A percentile compares a stretch with the other conserved stretches of the same genome.
Conservation (phyloP, 2,329 filamentous ascomycete species). For the Mycosphaerella sp. region DNA sequence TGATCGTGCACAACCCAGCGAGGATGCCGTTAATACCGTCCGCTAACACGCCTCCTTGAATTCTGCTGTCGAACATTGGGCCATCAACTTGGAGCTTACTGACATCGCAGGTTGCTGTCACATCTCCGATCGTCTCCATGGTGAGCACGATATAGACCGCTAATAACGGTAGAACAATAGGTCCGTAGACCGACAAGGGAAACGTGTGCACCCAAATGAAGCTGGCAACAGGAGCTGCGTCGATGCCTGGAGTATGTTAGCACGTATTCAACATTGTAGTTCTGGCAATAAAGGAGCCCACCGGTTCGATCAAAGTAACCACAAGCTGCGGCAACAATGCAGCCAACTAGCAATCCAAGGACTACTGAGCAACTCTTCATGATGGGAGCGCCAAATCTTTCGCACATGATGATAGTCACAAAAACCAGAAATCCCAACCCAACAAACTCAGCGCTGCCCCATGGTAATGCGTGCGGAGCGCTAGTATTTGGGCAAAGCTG, state of each 20-base stretch:
- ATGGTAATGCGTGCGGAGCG: constrained; percentile 65
- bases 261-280: constrained; percentile 32
- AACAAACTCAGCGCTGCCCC: constrained; percentile 73
- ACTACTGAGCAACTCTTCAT: constrained; percentile 78
- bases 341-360: constrained; percentile 66
- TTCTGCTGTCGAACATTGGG: constrained; percentile 64
- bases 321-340: constrained; percentile 69
- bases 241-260: constrained; percentile 66
- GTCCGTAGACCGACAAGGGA: constrained; percentile 63
- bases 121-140: constrained; percentile 61
- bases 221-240: constrained; percentile 61
- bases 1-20: constrained; percentile 69
- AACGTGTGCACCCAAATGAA: constrained; percentile 80
- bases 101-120: constrained; percentile 66
- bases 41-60: constrained; percentile 72
- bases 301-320: constrained; percentile 66
- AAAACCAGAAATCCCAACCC: constrained; percentile 77
- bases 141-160: constrained; percentile 61
- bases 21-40: constrained; percentile 65
- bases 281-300: neutral
- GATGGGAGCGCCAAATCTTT: constrained; percentile 74
- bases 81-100: constrained; percentile 69
- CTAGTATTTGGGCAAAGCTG: constrained; percentile 59
- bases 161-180: constrained; percentile 65
- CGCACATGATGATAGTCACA: constrained; percentile 69